These are phyloP conservation scores for Scytalidium lignicola DNA, from an alignment of 2,329 filamentous ascomycete genomes.

Conservation along the genomic window DNA sequence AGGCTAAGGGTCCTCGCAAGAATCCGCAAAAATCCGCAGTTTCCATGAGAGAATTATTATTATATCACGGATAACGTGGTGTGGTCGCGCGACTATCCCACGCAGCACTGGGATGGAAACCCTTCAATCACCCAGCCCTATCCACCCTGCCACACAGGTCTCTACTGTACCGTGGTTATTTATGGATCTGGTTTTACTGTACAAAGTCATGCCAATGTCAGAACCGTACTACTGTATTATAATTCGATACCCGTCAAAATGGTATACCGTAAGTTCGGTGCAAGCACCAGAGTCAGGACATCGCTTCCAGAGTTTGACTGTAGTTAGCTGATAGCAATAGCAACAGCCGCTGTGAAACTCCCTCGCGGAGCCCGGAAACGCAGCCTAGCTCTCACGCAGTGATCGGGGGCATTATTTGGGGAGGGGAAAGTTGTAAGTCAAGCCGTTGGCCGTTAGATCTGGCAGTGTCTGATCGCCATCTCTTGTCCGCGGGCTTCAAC, in stretches of 20 bases:
- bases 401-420: no score
- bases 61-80: not conserved
- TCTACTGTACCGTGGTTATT: no score
- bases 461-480: not conserved
- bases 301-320: not conserved
- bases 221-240: no score
- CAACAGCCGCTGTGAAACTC: not conserved
- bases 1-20: not conserved
- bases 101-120: no score
- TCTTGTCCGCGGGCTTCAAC: not conserved
- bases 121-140: no score
- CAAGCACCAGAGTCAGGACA: no score
- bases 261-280: no score
- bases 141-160: no score
- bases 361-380: not conserved
- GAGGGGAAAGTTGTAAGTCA: not conserved
- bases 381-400: not conserved
- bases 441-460: not conserved
- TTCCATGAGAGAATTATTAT: not conserved
- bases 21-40: not conserved
- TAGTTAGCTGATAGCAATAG: not conserved
- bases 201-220: no score
- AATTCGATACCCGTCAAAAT: no score
- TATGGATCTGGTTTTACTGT: no score
- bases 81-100: not conserved